These are phyloP conservation scores for Aspergillus sclerotiicarbonarius DNA, from an alignment of 495 filamentous ascomycete species.

Conservation along the genomic window DNA sequence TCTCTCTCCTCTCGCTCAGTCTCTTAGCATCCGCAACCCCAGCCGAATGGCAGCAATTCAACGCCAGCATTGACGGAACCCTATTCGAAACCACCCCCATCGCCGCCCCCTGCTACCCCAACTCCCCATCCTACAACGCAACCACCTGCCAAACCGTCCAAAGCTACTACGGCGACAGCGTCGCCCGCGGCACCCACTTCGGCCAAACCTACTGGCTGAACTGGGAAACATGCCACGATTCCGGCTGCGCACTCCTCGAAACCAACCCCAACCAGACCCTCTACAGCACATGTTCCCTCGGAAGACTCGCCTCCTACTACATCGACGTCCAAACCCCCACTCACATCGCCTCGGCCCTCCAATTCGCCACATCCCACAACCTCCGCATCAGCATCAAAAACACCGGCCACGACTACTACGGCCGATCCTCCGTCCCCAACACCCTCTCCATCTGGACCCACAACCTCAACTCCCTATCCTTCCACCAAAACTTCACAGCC, in stretches of 20 bases:
- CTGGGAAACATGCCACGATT: constrained; percentile 16
- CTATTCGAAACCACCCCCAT: constrained; percentile 18
- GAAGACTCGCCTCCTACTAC: constrained; percentile 18
- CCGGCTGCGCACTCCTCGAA: constrained; percentile 12
- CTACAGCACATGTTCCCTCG: constrained; percentile 9
- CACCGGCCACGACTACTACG: constrained; percentile 53
- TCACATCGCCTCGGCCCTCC: constrained; percentile 14
- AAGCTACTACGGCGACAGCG: constrained; percentile 12
- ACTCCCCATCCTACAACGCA: constrained; percentile 15
- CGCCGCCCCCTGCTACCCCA: constrained; percentile 20
- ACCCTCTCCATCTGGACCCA: constrained; percentile 54
- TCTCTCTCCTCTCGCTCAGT: too few species aligned
- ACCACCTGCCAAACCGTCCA: constrained; percentile 14
- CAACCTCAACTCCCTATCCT: constrained; percentile 35
- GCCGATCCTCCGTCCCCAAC: constrained; percentile 49
- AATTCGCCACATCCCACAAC: constrained; percentile 17
- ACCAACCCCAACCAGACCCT: constrained; percentile 1
- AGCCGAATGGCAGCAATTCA: constrained; percentile 26
- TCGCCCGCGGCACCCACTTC: constrained; percentile 8
- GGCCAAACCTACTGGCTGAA: constrained; percentile 13
- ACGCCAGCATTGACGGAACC: constrained; percentile 16
- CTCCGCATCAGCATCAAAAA: constrained; percentile 47
- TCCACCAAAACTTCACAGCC: constrained; percentile 25
- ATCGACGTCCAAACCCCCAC: constrained; percentile 14
- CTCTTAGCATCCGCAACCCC: too few species aligned